Conservation (phyloP, 805 yeast species). For the Yamadazyma laniorum region DNA sequence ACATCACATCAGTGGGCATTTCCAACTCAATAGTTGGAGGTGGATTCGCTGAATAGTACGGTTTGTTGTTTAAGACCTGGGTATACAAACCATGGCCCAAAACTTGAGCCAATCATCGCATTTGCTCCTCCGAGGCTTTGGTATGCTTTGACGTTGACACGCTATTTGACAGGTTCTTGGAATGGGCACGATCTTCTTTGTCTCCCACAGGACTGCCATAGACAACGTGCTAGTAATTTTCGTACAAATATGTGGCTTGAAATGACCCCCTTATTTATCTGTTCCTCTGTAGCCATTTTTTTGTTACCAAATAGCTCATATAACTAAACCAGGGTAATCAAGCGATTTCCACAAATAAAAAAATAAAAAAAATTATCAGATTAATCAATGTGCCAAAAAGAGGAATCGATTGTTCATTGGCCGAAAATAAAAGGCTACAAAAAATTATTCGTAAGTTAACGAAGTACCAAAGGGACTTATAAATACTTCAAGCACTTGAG, state of each 20-base stretch:
- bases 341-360: slow-evolving; percentile 1
- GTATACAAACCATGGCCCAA: background rate
- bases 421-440: background rate
- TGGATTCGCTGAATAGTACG: too few relatives aligned
- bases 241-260: too few relatives aligned
- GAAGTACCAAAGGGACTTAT: slow-evolving; percentile 1
- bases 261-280: too few relatives aligned
- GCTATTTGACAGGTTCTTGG: slow-evolving; percentile 4
- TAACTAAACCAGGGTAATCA: too few relatives aligned
- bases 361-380: slow-evolving; percentile 5
- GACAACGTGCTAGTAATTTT: too few relatives aligned
- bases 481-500: slow-evolving; percentile 6
- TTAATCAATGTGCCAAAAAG: slow-evolving; percentile 6
- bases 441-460: background rate
- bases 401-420: slow-evolving; percentile 2
- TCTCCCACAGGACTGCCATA: too few relatives aligned
- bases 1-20: too few relatives aligned
- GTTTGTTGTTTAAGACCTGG: too few relatives aligned
- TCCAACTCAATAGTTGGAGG: too few relatives aligned
- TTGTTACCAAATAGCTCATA: too few relatives aligned
- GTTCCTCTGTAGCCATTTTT: too few relatives aligned
- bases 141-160: slow-evolving; percentile 4
- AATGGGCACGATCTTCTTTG: too few relatives aligned
- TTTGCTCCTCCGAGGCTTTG: slow-evolving; percentile 2
- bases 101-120: slow-evolving; percentile 4